Conservation (phyloP, 1,139 yeast species). For the Suhomyces wounanorum region DNA sequence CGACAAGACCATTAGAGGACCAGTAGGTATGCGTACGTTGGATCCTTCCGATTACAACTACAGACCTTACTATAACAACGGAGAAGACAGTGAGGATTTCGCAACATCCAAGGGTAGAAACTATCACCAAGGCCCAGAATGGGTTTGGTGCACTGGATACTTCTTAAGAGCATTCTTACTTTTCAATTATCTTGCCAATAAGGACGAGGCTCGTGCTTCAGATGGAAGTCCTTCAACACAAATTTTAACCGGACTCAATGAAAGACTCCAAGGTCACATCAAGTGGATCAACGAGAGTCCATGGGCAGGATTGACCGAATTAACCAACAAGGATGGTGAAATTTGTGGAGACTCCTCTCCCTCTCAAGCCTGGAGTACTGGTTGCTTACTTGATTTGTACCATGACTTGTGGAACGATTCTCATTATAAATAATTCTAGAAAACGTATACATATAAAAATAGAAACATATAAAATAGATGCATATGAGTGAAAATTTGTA, state of each 20-base stretch:
- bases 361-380: conserved; percentile 95
- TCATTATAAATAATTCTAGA: background rate
- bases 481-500: no score
- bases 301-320: conserved; percentile 94
- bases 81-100: conserved; percentile 81
- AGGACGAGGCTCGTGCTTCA: conserved; percentile 19
- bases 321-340: conserved; percentile 86
- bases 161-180: conserved; percentile 73
- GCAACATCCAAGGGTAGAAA: conserved; percentile 94
- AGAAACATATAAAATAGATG: background rate
- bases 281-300: conserved; percentile 70
- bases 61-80: conserved; percentile 81
- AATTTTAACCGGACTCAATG: conserved; percentile 43
- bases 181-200: conserved; percentile 48
- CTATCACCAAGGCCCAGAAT: conserved; percentile 98
- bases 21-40: conserved; percentile 86
- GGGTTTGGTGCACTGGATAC: conserved; percentile 93
- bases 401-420: conserved; percentile 53
- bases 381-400: conserved; percentile 80
- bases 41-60: conserved; percentile 93
- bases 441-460: background rate
- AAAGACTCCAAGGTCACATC: conserved; percentile 63
- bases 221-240: conserved; percentile 37
- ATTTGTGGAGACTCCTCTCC: conserved; percentile 87
- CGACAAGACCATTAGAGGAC: conserved; percentile 76